phyloP scores from a whole-genome alignment of 495 filamentous ascomycete genomes.

The Penicillium dipodomyicola region DNA sequence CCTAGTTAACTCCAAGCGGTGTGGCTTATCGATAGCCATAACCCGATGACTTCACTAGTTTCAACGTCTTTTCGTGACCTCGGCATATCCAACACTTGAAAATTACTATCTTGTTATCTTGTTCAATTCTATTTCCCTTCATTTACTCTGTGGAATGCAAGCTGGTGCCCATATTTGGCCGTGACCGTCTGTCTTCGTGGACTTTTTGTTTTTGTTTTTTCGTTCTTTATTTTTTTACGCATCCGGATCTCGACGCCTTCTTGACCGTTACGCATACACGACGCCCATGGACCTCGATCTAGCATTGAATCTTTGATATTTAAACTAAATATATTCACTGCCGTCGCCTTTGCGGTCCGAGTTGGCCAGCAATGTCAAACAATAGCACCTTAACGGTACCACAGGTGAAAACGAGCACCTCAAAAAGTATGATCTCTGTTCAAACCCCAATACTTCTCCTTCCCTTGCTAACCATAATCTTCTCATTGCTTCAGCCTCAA shows the following conservation, averaged over 20 bases:
- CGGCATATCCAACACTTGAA: not conserved
- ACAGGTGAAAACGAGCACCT: slow-evolving; percentile 35
- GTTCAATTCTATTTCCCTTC: not conserved
- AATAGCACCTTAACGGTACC: slow-evolving; percentile 35
- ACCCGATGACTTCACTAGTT: slow-evolving; percentile 22
- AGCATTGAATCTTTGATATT: slow-evolving; percentile 14
- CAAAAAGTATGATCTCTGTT: slow-evolving; percentile 27
- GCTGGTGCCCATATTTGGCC: slow-evolving; percentile 1
- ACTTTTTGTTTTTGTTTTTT: slow-evolving; percentile 1
- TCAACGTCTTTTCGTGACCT: slow-evolving; percentile 3
- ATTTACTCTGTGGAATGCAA: slow-evolving; percentile 12
- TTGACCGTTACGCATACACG: slow-evolving; percentile 1
- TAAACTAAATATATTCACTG: not conserved
- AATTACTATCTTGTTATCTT: not conserved
- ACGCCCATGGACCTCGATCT: slow-evolving; percentile 15
- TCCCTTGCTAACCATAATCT: slow-evolving; percentile 5
- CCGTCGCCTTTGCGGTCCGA: not conserved
- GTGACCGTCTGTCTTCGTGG: slow-evolving; percentile 10
- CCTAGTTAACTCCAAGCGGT: not conserved
- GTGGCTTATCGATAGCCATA: slow-evolving; percentile 21
- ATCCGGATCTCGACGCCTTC: slow-evolving; percentile 14
- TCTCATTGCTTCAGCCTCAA: slow-evolving; percentile 33
- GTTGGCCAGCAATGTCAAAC: slow-evolving; percentile 32
- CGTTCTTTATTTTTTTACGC: too few species aligned
- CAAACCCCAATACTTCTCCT: not conserved